A percentile compares a stretch with the other conserved stretches of the same genome.
phyloP scores from a whole-genome alignment of 805 yeast genomes.

The Gaillardinia entomophila region DNA sequence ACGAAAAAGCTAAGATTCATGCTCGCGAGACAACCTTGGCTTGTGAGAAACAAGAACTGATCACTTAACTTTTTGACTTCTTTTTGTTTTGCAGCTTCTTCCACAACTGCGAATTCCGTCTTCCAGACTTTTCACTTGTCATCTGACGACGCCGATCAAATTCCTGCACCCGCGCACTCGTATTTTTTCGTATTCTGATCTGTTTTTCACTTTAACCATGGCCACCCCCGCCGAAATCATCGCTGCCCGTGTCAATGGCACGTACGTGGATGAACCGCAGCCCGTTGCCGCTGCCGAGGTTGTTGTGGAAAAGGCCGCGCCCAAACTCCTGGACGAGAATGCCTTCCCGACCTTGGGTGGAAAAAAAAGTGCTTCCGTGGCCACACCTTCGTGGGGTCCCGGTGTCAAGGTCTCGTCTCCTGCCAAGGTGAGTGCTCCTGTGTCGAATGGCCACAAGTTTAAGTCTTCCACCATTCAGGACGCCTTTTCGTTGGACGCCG shows the following conservation, averaged over 20 bases:
- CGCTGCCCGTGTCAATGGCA: constrained; percentile 38
- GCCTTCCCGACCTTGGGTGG: constrained; percentile 68
- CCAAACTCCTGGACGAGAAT: constrained; percentile 44
- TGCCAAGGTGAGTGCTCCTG: constrained; percentile 9
- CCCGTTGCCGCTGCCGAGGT: constrained; percentile 6
- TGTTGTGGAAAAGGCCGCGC: constrained; percentile 16
- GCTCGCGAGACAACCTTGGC: too few relatives aligned
- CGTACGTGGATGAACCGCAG: constrained; percentile 7
- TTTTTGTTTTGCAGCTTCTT: too few relatives aligned
- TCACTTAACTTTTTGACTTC: too few relatives aligned
- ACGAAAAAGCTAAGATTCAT: too few relatives aligned
- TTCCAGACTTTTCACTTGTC: too few relatives aligned
- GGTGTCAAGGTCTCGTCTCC: constrained; percentile 14
- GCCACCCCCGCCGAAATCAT: constrained; percentile 45
- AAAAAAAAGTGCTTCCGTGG: constrained; percentile 14
- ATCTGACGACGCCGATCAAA: too few relatives aligned
- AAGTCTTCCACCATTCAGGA: constrained; percentile 64
- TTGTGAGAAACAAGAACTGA: too few relatives aligned
- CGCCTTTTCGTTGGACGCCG: constrained; percentile 68
- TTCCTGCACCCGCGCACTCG: background rate
- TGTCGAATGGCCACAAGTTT: constrained; percentile 22
- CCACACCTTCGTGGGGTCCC: constrained; percentile 39
- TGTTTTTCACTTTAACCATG: too few relatives aligned
- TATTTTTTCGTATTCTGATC: constrained; percentile 2
- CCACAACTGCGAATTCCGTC: too few relatives aligned